phyloP scores from a whole-genome alignment of 2,329 filamentous ascomycete genomes.

The Monosporascus sp. region DNA sequence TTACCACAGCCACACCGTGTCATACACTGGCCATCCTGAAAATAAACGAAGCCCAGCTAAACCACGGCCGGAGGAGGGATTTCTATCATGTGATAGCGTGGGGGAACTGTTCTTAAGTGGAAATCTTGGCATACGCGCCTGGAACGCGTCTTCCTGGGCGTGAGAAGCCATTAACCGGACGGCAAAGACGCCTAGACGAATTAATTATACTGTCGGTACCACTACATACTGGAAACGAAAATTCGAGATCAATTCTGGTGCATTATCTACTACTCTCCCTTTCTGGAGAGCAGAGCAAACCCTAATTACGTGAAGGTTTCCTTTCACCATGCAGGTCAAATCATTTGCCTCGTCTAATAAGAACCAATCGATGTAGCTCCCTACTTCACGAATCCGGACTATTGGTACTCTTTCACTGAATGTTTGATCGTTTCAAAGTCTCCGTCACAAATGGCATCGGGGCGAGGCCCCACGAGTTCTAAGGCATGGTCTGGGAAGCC shows the following conservation, averaged over 20 bases:
- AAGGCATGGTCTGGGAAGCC: conserved; percentile 2
- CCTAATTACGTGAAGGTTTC: background rate
- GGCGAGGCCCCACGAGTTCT: conserved; percentile 6
- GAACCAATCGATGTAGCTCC: background rate
- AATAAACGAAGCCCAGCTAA: no score
- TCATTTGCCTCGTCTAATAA: background rate
- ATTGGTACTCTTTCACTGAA: background rate
- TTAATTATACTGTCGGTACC: no score
- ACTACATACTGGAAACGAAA: no score
- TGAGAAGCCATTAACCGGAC: background rate
- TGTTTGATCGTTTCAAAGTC: no score
- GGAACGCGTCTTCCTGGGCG: background rate
- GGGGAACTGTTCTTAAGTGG: background rate
- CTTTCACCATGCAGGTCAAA: background rate
- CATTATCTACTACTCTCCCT: no score
- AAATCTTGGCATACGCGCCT: background rate
- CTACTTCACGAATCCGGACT: no score
- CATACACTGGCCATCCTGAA: no score
- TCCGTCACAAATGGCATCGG: background rate
- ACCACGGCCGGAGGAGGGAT: no score
- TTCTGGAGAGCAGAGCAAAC: no score
- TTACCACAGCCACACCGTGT: no score
- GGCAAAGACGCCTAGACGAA: background rate
- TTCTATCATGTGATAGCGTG: background rate
- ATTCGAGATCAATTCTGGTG: no score